Base-by-base conservation (phyloP, 139 green algal species). In the Coccomyxa sp. region DNA sequence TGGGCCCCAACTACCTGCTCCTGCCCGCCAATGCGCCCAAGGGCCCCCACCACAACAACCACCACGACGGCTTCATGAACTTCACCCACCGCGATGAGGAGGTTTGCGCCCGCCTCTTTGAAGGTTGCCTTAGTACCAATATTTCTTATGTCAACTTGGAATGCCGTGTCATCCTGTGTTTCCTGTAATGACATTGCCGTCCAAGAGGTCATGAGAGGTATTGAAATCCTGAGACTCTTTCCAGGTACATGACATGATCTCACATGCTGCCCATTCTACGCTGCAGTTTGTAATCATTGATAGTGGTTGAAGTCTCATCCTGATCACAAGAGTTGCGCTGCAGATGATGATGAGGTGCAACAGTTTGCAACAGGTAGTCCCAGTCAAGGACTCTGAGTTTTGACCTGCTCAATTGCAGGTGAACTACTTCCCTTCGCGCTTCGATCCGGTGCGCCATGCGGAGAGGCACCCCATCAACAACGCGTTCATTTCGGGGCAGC, bases 41-140 rank as follows among this genome's bases (percentile, higher is more conserved):
- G 83, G 93, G 85, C 80, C 74, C 91, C 16, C 88, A 95, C 86
- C 95, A 97, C 90, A 97, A 99, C 91, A 99, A 99, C 89, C 96
- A 99, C 91, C 94, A 98, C 81, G 96, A 99, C 71, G 95, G 96
- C 30, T 91, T 96, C 88, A 98, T 98, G 96, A 99, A 99, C 90
- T 97, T 98, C 89, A 94, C 96, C 89, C 89, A 96, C 86, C 88
- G 95, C 58, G 90, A 93, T 59, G 94, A 98, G 92, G 95, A 98
- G 91, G 90, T 88, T n/a, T n/a, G n/a, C n/a, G 76, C 27, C 67
- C 28, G n/a, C n/a, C 11, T 13, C 0, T 18, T 16, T 76, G 25
- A n/a, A 16, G 4, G 3, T 27, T 78, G 74, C 1, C 45, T 74
- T 81, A 32, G 15, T 16, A 68, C 16, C 63, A 23, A 79, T 28